Conservation (phyloP, 2,329 filamentous ascomycete species). For the Alternaria sp. region DNA sequence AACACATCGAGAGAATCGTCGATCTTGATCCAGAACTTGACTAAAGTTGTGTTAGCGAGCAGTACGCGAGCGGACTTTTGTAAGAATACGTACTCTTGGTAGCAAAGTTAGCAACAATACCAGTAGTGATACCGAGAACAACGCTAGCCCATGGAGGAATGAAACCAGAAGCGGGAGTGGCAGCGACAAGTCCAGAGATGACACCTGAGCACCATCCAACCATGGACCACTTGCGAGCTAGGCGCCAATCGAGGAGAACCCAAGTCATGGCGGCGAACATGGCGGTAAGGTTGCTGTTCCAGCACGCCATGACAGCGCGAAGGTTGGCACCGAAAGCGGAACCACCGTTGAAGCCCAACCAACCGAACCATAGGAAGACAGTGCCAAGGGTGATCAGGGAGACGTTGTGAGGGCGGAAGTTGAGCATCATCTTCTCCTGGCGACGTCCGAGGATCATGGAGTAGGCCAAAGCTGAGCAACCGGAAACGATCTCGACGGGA, state of each 20-base stretch:
- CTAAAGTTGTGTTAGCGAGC: slow-evolving; percentile 47
- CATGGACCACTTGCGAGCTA: slow-evolving; percentile 94
- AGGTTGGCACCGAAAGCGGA: slow-evolving; percentile 94
- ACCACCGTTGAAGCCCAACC: slow-evolving; percentile 98
- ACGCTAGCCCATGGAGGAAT: slow-evolving; percentile 74
- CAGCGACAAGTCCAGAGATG: slow-evolving; percentile 87
- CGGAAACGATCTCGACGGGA: slow-evolving; percentile 96
- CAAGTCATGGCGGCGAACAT: slow-evolving; percentile 93
- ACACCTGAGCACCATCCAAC: slow-evolving; percentile 92
- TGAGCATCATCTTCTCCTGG: slow-evolving; percentile 99
- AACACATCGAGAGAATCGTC: slow-evolving; percentile 93
- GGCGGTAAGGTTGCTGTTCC: slow-evolving; percentile 95
- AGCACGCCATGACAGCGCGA: slow-evolving; percentile 94
- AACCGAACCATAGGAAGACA: slow-evolving; percentile 96
- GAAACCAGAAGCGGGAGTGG: slow-evolving; percentile 84
- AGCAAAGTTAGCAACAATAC: slow-evolving; percentile 79
- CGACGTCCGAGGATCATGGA: slow-evolving; percentile 94
- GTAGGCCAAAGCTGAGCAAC: slow-evolving; percentile 92
- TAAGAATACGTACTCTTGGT: slow-evolving; percentile 76
- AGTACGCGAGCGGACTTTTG: not conserved
- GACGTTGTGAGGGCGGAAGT: slow-evolving; percentile 99
- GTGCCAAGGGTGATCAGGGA: slow-evolving; percentile 96
- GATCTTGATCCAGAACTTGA: slow-evolving; percentile 78
- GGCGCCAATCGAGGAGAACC: slow-evolving; percentile 94
- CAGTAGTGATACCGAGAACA: slow-evolving; percentile 68